phyloP scores from a whole-genome alignment of 1,139 yeast species.

The Kodamaea plutei region DNA sequence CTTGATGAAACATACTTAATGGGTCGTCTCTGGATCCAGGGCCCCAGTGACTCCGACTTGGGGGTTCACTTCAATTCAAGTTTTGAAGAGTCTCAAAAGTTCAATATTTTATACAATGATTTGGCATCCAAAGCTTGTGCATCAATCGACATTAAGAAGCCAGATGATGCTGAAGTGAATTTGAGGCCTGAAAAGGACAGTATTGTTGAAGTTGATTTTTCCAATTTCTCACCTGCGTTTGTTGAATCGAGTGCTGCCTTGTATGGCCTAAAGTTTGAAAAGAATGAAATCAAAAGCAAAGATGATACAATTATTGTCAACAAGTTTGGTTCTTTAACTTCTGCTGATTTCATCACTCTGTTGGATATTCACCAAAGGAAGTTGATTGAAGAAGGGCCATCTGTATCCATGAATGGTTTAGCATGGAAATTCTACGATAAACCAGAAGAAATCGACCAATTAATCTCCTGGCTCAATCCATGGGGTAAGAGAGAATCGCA shows the following conservation, averaged over 20 bases:
- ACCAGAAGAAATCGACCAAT: conserved; percentile 51
- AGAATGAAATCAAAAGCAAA: conserved; percentile 14
- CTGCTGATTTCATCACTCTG: conserved; percentile 17
- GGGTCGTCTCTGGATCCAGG: conserved; percentile 93
- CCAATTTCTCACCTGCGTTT: conserved; percentile 16
- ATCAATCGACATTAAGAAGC: no score
- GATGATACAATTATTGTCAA: conserved; percentile 26
- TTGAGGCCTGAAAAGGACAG: not conserved
- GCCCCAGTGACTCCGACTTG: conserved; percentile 71
- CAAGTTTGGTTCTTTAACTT: conserved; percentile 41
- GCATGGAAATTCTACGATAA: conserved; percentile 74
- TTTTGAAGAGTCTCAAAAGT: conserved; percentile 21
- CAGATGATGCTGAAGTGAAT: conserved; percentile 1
- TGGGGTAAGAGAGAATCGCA: conserved; percentile 74
- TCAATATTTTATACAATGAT: conserved; percentile 1
- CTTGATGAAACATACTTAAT: conserved; percentile 64
- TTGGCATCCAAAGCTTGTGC: not conserved
- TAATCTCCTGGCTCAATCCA: conserved; percentile 66
- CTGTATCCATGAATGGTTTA: conserved; percentile 45
- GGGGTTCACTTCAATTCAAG: conserved; percentile 35
- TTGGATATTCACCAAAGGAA: conserved; percentile 56
- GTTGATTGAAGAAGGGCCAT: conserved; percentile 62
- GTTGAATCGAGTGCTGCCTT: conserved; percentile 16
- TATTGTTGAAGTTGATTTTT: conserved; percentile 13
- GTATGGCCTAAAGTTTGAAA: conserved; percentile 17